Conservation (phyloP, 352 stramenopile species). For the Pilasporangium apinafurcum region DNA sequence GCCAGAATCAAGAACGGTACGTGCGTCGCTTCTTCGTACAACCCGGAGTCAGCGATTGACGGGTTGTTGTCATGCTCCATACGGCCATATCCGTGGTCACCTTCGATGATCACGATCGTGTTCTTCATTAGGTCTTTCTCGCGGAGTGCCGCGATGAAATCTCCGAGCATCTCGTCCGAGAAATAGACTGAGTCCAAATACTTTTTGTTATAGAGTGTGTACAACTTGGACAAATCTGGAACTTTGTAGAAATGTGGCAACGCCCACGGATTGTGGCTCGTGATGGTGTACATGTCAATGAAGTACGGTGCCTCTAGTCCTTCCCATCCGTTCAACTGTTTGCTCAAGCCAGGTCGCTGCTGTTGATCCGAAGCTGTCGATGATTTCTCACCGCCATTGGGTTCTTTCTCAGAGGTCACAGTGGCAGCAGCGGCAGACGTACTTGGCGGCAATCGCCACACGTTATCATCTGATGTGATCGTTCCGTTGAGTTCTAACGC, state of each 20-base stretch:
- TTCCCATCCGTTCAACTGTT: conserved; percentile 31
- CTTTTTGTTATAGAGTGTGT: conserved; percentile 62
- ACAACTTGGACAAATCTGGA: conserved; percentile 43
- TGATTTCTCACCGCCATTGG: neutral
- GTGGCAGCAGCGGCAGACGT: neutral
- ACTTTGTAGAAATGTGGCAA: conserved; percentile 35
- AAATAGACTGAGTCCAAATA: conserved; percentile 71
- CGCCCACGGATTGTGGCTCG: conserved; percentile 61
- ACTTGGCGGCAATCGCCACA: no score
- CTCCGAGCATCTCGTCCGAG: conserved; percentile 53
- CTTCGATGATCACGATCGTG: conserved; percentile 64
- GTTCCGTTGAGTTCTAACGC: neutral
- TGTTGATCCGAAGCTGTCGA: neutral
- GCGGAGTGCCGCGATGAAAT: conserved; percentile 46
- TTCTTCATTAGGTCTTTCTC: conserved; percentile 60
- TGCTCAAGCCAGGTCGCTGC: neutral
- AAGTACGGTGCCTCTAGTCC: conserved; percentile 61
- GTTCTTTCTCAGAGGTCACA: no score
- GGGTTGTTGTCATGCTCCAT: conserved; percentile 70
- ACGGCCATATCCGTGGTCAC: conserved; percentile 59
- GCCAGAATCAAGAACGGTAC: conserved; percentile 63
- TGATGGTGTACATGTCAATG: conserved; percentile 78
- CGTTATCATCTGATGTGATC: no score
- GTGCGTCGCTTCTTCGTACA: conserved; percentile 57
- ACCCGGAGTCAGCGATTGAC: conserved; percentile 45